Conservation (phyloP, 768 basidiomycete species). For the Phaeotremella skinneri region DNA sequence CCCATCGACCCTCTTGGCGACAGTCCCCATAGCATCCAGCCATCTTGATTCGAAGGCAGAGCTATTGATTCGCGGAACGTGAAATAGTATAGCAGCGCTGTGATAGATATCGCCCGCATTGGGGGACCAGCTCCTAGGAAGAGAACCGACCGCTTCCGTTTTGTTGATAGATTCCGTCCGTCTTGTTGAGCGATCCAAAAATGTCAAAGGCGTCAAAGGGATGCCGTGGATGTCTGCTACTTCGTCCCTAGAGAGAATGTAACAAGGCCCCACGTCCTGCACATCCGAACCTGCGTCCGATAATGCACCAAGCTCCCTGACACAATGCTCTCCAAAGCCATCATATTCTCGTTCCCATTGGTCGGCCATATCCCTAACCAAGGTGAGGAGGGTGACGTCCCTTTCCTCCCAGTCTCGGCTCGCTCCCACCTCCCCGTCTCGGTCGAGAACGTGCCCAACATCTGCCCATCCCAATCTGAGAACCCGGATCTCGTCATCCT, state of each 20-base stretch:
- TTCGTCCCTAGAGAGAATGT: conserved; percentile 16
- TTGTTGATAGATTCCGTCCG: background rate
- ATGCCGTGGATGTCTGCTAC: background rate
- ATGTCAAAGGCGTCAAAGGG: conserved; percentile 1
- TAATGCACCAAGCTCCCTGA: conserved; percentile 12
- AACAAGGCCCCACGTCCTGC: conserved; percentile 13
- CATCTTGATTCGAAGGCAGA: conserved; percentile 27
- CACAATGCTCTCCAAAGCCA: conserved; percentile 15
- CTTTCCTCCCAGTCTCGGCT: conserved; percentile 22
- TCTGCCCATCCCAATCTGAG: conserved; percentile 39
- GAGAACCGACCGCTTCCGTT: background rate
- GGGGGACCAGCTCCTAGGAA: conserved; percentile 3
- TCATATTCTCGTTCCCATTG: conserved; percentile 26
- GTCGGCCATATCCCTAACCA: conserved; percentile 28
- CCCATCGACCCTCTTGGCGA: conserved; percentile 18
- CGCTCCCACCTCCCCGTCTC: conserved; percentile 10
- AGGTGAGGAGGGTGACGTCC: conserved; percentile 23
- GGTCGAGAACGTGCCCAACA: conserved; percentile 40
- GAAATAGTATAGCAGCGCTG: conserved; percentile 27
- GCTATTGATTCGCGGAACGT: conserved; percentile 10
- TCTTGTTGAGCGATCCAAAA: background rate
- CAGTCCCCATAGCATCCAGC: conserved; percentile 13
- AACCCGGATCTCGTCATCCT: conserved; percentile 29
- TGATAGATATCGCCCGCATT: conserved; percentile 26
- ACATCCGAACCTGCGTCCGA: background rate